phyloP scores from a whole-genome alignment of 352 stramenopile genomes.

The Aphanomyces astaci region DNA sequence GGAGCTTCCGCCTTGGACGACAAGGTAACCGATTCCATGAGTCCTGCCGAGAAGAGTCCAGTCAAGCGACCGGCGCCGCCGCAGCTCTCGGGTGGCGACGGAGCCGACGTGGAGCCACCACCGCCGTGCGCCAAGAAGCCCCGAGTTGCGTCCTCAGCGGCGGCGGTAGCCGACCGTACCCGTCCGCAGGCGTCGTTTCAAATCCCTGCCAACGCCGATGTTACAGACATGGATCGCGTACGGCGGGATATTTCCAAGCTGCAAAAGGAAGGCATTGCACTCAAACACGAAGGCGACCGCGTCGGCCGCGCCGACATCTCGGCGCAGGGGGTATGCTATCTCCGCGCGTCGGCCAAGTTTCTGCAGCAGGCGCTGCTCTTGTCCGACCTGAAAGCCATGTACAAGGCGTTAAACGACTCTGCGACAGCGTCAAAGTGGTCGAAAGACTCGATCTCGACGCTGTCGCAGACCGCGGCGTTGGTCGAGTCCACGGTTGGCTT shows the following conservation, averaged over 20 bases:
- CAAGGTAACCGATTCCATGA: background rate
- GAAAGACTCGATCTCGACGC: slow-evolving; percentile 58
- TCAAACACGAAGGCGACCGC: slow-evolving; percentile 79
- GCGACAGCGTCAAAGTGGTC: slow-evolving; percentile 50
- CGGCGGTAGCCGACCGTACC: too few relatives aligned
- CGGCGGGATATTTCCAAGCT: slow-evolving; percentile 35
- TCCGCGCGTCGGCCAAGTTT: slow-evolving; percentile 73
- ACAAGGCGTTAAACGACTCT: slow-evolving; percentile 56
- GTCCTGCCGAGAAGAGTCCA: background rate
- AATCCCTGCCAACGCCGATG: slow-evolving; percentile 23
- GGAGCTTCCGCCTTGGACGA: background rate
- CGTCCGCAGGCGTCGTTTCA: slow-evolving; percentile 19
- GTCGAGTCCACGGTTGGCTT: slow-evolving; percentile 70
- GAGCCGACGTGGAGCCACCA: too few relatives aligned
- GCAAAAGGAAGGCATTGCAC: slow-evolving; percentile 51
- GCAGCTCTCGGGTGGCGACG: too few relatives aligned
- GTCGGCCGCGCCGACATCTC: slow-evolving; percentile 45
- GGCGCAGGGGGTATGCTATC: slow-evolving; percentile 63
- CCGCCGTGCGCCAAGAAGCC: too few relatives aligned
- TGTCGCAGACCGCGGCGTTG: slow-evolving; percentile 64
- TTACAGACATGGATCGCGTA: slow-evolving; percentile 28
- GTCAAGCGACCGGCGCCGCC: background rate
- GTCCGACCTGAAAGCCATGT: slow-evolving; percentile 72
- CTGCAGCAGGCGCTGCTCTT: slow-evolving; percentile 75
- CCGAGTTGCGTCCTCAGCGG: too few relatives aligned